Evolutionary conservation across 768 basidiomycete species (phyloP).

Genomic region (Phaeotremella fagi): DNA sequence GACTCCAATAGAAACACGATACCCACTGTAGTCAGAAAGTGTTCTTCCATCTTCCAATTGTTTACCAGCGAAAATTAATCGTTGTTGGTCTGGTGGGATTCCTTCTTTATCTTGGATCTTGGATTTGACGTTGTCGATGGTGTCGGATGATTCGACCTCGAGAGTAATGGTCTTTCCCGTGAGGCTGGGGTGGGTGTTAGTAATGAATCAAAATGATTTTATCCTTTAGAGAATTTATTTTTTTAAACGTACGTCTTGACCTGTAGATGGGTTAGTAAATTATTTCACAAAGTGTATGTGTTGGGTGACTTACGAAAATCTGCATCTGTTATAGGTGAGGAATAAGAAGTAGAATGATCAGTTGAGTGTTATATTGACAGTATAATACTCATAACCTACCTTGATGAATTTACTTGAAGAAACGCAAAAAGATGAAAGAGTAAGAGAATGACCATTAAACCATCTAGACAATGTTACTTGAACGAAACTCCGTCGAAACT

Average conservation of each 20-base stretch:
- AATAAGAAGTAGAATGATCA: not conserved
- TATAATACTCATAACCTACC: conserved; percentile 5
- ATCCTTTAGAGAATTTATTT: too few species aligned
- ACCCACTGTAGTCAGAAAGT: conserved; percentile 49
- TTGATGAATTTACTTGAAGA: conserved; percentile 20
- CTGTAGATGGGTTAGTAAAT: conserved; percentile 8
- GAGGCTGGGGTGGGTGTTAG: too few species aligned
- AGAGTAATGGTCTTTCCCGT: conserved; percentile 72
- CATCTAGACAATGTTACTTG: not conserved
- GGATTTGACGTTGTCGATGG: conserved; percentile 53
- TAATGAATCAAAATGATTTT: too few species aligned
- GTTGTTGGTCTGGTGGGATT: conserved; percentile 52
- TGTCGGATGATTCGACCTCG: conserved; percentile 54
- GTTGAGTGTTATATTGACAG: not conserved
- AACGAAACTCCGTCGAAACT: conserved; percentile 19
- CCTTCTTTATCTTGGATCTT: conserved; percentile 53
- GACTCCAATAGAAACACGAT: not conserved
- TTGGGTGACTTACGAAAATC: conserved; percentile 36
- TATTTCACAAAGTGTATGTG: not conserved
- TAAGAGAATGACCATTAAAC: too few species aligned
- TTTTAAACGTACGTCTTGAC: conserved; percentile 38
- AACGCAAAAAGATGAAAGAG: not conserved
- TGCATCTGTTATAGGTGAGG: conserved; percentile 27
- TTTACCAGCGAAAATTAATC: conserved; percentile 55
- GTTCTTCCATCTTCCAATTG: conserved; percentile 53